These are phyloP conservation scores for Sextonia rubra DNA, from an alignment of 164 flowering plant species.

Conservation along the genomic window DNA sequence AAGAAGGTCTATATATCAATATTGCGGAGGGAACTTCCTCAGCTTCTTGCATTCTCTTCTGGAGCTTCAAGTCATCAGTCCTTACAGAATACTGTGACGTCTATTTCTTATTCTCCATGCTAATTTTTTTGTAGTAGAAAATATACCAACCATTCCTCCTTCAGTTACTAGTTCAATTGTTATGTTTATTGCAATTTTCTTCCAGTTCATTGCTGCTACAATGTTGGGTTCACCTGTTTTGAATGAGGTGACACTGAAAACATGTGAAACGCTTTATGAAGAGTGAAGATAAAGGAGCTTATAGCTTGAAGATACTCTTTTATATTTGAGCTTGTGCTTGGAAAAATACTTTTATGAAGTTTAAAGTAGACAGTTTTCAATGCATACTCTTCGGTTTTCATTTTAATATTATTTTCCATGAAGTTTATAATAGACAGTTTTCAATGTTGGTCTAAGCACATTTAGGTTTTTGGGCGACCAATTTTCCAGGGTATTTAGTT, in stretches of 20 bases:
- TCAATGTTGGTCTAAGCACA: neutral
- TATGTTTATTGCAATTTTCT: neutral
- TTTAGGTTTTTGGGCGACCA: neutral
- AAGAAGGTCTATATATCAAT: slow-evolving; percentile 81
- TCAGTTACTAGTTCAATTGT: neutral
- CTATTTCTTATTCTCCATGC: slow-evolving; percentile 7
- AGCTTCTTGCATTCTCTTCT: slow-evolving; percentile 69
- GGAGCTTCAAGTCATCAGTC: slow-evolving; percentile 65
- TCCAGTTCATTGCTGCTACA: slow-evolving; percentile 5
- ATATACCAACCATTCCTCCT: neutral
- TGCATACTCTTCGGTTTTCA: neutral
- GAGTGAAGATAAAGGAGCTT: neutral
- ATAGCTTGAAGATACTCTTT: neutral
- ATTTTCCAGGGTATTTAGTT: neutral
- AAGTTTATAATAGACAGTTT: neutral
- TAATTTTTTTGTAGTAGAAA: neutral
- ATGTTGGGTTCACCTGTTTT: neutral
- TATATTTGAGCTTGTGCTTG: neutral
- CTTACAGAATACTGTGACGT: slow-evolving; percentile 71
- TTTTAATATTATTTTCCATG: neutral
- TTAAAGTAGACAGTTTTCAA: neutral
- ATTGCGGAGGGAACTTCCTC: slow-evolving; percentile 82
- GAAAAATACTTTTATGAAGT: neutral
- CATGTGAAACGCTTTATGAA: neutral
- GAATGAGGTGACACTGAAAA: neutral